A percentile compares a stretch with the other conserved stretches of the same genome.
Conservation (phyloP, 495 filamentous ascomycete species). For the Podospora conica region DNA sequence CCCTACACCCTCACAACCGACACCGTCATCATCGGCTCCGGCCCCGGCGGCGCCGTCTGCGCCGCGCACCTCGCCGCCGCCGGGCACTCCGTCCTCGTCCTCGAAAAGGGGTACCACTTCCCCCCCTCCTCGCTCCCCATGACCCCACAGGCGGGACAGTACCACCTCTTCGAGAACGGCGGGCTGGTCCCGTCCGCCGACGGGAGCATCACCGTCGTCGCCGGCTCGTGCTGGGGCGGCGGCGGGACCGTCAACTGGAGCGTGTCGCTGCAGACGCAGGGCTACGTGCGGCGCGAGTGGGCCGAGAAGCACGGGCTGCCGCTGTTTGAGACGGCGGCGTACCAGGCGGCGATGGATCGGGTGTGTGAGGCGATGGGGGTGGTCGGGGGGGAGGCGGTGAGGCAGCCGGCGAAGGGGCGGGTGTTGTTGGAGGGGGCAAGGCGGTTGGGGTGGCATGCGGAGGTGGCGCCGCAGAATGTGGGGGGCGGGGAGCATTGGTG, state of each 20-base stretch:
- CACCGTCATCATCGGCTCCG: constrained; percentile 79
- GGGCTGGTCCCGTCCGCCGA: constrained; percentile 56
- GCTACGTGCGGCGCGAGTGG: constrained; percentile 79
- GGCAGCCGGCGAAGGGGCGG: constrained; percentile 64
- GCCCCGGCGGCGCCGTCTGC: constrained; percentile 77
- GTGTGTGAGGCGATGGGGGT: constrained; percentile 63
- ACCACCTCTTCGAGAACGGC: constrained; percentile 59
- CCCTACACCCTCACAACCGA: constrained; percentile 57
- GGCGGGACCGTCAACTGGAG: constrained; percentile 88
- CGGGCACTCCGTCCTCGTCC: constrained; percentile 66
- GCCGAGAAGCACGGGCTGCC: constrained; percentile 57
- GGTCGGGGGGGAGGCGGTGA: constrained; percentile 42
- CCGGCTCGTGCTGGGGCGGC: constrained; percentile 75
- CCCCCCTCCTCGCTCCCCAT: constrained; percentile 68
- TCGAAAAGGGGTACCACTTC: constrained; percentile 77
- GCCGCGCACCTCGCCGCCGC: constrained; percentile 74
- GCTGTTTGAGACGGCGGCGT: constrained; percentile 71
- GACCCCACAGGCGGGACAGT: constrained; percentile 46
- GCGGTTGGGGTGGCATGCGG: constrained; percentile 66
- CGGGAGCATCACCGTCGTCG: constrained; percentile 51
- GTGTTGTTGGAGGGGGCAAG: constrained; percentile 67
- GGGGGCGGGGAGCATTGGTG: constrained; percentile 64
- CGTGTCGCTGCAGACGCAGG: constrained; percentile 75
- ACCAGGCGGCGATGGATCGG: constrained; percentile 68
- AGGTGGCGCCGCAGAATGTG: constrained; percentile 73